phyloP scores from a whole-genome alignment of 2,329 filamentous ascomycete species.

The Thielaviopsis euricoi region DNA sequence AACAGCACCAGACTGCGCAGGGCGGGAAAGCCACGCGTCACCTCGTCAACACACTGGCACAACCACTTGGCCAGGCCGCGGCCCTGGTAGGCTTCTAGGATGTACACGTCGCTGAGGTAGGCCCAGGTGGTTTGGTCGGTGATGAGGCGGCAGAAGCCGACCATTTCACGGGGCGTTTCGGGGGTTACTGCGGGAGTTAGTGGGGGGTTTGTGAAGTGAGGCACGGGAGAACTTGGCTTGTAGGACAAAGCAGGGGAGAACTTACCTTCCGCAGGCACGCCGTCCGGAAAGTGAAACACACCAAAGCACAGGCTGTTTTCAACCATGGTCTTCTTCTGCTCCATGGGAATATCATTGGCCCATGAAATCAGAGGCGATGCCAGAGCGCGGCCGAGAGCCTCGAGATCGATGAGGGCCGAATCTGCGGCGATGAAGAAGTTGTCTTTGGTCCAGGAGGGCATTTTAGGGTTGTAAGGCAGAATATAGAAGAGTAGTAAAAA shows the following conservation, averaged over 20 bases:
- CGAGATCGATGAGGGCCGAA: slow-evolving; percentile 34
- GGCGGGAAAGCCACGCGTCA: slow-evolving; percentile 36
- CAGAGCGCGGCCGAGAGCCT: slow-evolving; percentile 38
- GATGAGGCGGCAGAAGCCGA: slow-evolving; percentile 36
- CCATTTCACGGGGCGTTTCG: slow-evolving; percentile 19
- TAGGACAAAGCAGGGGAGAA: too few species aligned
- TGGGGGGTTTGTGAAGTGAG: too few species aligned
- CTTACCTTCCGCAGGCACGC: slow-evolving; percentile 16
- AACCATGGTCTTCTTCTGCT: slow-evolving; percentile 33
- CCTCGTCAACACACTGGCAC: slow-evolving; percentile 41
- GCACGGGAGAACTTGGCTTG: too few species aligned
- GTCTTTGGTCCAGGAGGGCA: slow-evolving; percentile 29
- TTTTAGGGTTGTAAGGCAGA: neutral
- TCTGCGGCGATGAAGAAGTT: slow-evolving; percentile 47
- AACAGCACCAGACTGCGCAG: slow-evolving; percentile 44
- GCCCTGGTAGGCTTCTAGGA: slow-evolving; percentile 41
- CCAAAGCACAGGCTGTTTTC: slow-evolving; percentile 43
- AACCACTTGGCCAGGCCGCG: slow-evolving; percentile 50
- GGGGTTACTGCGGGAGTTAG: slow-evolving; percentile 18
- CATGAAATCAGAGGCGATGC: slow-evolving; percentile 43
- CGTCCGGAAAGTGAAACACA: slow-evolving; percentile 29
- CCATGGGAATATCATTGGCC: slow-evolving; percentile 34
- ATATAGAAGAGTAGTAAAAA: too few species aligned
- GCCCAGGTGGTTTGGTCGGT: slow-evolving; percentile 55
- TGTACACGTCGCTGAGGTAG: slow-evolving; percentile 52